Percentiles rank a stretch among this genome's conserved stretches.
Evolutionary conservation across 2,329 filamentous ascomycete genomes (phyloP).

Genomic region (Aureobasidium sp.): DNA sequence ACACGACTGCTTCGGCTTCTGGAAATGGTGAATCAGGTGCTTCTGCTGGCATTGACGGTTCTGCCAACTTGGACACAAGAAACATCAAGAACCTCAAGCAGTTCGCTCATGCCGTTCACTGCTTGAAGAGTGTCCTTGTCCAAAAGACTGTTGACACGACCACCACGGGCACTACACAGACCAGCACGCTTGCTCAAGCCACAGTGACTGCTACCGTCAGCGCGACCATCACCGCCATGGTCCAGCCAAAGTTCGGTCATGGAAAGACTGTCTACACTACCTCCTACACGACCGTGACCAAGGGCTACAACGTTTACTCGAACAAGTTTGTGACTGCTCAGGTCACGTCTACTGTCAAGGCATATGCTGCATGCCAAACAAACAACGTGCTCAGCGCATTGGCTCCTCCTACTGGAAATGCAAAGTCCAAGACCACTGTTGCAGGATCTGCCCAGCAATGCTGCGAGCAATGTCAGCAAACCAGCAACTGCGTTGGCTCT

Average conservation of each 20-base stretch:
- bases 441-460: constrained; percentile 15
- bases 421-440: constrained; percentile 13
- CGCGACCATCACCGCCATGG: constrained; percentile 7
- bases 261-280: constrained; percentile 12
- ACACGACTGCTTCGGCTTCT: background rate
- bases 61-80: background rate
- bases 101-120: constrained; percentile 5
- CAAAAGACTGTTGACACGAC: constrained; percentile 7
- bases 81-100: background rate
- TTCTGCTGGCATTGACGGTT: background rate
- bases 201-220: constrained; percentile 13
- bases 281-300: constrained; percentile 6
- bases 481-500: constrained; percentile 6
- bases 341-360: constrained; percentile 15
- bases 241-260: background rate
- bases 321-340: constrained; percentile 3
- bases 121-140: constrained; percentile 11
- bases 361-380: constrained; percentile 16
- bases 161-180: constrained; percentile 9
- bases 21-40: background rate
- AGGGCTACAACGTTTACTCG: constrained; percentile 10
- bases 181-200: constrained; percentile 8
- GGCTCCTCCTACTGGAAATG: constrained; percentile 3
- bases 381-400: constrained; percentile 16
- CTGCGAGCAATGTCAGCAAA: constrained; percentile 17